phyloP scores from a whole-genome alignment of 2,329 filamentous ascomycete species.

The Fusarium longipes region DNA sequence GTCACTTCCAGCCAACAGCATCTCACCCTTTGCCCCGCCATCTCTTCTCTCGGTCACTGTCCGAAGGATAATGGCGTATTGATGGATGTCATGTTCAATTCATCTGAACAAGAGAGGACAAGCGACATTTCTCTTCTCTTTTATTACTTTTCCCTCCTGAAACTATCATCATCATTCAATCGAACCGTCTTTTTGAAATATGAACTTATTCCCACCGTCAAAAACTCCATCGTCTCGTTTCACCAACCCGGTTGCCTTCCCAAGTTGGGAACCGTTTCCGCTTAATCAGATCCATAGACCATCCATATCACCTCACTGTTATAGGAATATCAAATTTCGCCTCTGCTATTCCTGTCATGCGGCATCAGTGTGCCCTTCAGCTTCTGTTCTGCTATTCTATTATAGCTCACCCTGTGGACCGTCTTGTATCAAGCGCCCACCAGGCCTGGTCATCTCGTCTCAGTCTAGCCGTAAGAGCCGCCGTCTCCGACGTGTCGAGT shows the following conservation, averaged over 20 bases:
- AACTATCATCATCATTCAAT: neutral
- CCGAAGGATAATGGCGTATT: constrained; percentile 32
- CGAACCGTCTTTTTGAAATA: neutral
- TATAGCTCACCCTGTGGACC: constrained; percentile 21
- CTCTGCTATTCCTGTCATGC: constrained; percentile 14
- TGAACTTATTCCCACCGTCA: neutral
- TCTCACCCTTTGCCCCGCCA: constrained; percentile 36
- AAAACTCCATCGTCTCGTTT: constrained; percentile 13
- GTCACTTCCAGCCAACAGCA: constrained; percentile 35
- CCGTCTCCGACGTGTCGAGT: constrained; percentile 57
- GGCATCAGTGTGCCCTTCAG: constrained; percentile 14
- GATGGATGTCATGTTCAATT: constrained; percentile 35
- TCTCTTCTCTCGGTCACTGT: constrained; percentile 44
- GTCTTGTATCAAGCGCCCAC: constrained; percentile 24
- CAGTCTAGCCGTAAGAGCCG: constrained; percentile 42
- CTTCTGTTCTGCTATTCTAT: constrained; percentile 11
- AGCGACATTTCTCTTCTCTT: constrained; percentile 30
- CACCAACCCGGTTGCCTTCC: constrained; percentile 28
- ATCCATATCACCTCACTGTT: constrained; percentile 4
- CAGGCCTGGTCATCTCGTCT: constrained; percentile 31
- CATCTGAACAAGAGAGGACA: constrained; percentile 27
- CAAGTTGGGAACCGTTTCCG: constrained; percentile 25
- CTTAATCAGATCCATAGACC: constrained; percentile 23
- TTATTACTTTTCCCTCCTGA: constrained; percentile 18
- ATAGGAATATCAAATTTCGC: constrained; percentile 9